Percentiles rank a stretch among this genome's conserved stretches.
Conservation (phyloP, 495 filamentous ascomycete genomes). For the Hyaloscypha hepaticicola region DNA sequence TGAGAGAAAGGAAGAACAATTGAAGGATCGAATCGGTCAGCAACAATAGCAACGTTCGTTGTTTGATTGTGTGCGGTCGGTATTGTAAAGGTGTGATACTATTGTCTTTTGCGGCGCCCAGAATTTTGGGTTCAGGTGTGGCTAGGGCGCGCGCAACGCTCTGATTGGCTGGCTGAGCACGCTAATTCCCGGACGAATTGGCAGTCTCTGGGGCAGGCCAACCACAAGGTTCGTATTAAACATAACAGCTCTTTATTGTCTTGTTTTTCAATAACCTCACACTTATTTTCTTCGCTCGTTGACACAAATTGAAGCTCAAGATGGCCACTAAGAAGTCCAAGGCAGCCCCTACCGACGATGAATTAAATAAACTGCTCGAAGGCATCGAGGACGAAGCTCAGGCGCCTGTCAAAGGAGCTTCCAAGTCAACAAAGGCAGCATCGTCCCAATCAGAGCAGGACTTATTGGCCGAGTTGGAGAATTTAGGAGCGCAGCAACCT, state of each 20-base stretch:
- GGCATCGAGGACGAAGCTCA: slow-evolving; percentile 50
- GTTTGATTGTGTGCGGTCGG: background rate
- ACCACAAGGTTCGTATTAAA: background rate
- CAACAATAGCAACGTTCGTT: slow-evolving; percentile 9
- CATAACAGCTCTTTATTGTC: background rate
- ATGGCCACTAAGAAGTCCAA: slow-evolving; percentile 37
- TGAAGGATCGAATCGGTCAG: background rate
- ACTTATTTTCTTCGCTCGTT: background rate
- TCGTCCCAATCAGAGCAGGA: slow-evolving; percentile 51
- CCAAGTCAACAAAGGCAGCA: slow-evolving; percentile 46
- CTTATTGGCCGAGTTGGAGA: slow-evolving; percentile 80
- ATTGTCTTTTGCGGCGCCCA: background rate
- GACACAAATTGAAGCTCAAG: background rate
- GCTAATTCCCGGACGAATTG: background rate
- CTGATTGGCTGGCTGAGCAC: background rate
- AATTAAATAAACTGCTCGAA: slow-evolving; percentile 75
- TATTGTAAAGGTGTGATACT: background rate
- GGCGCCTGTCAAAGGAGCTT: slow-evolving; percentile 42
- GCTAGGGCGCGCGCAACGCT: background rate
- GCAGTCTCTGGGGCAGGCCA: background rate
- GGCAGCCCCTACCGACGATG: slow-evolving; percentile 68
- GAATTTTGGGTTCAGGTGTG: background rate
- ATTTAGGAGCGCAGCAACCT: slow-evolving; percentile 64
- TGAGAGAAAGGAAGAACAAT: background rate
- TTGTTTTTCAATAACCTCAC: background rate